Evolutionary conservation across 441 rosid species (phyloP).

Genomic region (Bocquillonia castaneifolia): DNA sequence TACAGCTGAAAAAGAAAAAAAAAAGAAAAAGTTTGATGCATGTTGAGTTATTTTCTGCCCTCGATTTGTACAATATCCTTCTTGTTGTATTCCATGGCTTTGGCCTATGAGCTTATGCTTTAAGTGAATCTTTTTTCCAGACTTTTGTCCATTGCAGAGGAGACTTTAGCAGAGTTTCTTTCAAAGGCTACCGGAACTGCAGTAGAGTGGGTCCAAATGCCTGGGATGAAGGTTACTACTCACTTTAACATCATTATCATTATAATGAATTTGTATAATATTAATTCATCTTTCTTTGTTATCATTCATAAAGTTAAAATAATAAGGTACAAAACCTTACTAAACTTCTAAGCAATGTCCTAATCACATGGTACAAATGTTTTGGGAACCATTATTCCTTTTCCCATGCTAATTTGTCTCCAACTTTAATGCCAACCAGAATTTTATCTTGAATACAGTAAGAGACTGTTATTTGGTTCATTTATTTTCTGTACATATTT

Average conservation of each 20-base stretch:
- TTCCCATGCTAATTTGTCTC: conserved; percentile 12
- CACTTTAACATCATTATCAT: conserved; percentile 15
- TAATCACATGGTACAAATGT: conserved; percentile 24
- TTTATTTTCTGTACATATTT: background rate
- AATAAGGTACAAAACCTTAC: conserved; percentile 32
- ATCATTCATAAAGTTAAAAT: conserved; percentile 15
- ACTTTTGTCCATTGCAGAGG: conserved; percentile 99
- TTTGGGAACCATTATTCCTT: conserved; percentile 19
- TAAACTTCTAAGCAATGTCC: conserved; percentile 37
- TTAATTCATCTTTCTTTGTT: conserved; percentile 13
- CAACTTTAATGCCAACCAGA: background rate
- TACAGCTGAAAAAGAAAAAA: background rate
- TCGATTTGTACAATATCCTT: conserved; percentile 18
- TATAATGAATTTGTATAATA: background rate
- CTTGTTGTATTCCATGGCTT: background rate
- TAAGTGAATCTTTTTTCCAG: conserved; percentile 36
- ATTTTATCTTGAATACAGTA: background rate
- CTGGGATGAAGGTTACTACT: conserved; percentile 97
- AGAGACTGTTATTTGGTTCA: background rate
- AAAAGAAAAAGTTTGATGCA: background rate
- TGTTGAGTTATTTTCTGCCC: conserved; percentile 27
- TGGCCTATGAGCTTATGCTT: conserved; percentile 18
- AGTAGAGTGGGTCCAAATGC: conserved; percentile 99
- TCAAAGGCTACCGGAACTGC: conserved; percentile 99
- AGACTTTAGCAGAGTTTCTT: conserved; percentile 99